A percentile compares a stretch with the other conserved stretches of the same genome.
Evolutionary conservation across 257 asterid species (phyloP).

Genomic region (Schizonepeta tenuifolia): DNA sequence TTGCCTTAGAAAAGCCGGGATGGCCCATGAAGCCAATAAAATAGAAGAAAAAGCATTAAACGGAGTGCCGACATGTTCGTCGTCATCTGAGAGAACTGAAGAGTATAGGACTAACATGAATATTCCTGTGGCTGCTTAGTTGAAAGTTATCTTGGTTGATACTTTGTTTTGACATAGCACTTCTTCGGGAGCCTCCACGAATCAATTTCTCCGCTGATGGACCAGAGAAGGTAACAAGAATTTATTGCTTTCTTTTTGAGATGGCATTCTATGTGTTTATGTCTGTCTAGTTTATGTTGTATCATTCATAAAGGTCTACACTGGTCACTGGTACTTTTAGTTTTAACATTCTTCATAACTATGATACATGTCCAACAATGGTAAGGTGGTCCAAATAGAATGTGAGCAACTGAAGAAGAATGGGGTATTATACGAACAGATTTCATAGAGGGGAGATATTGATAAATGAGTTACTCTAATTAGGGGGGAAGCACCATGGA

Average conservation of each 20-base stretch:
- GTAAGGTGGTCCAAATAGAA: neutral
- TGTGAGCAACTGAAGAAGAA: neutral
- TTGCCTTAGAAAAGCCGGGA: conserved; percentile 92
- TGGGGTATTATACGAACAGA: neutral
- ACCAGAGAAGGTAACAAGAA: conserved; percentile 17
- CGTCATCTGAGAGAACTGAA: conserved; percentile 46
- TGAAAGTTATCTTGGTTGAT: conserved; percentile 6
- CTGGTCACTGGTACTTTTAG: neutral
- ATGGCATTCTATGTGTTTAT: neutral
- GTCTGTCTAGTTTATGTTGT: neutral
- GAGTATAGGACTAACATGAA: conserved; percentile 43
- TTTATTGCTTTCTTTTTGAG: conserved; percentile 8
- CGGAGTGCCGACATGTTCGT: conserved; percentile 32
- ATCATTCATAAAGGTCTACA: neutral
- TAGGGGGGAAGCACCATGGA: neutral
- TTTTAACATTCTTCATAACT: neutral
- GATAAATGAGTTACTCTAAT: neutral
- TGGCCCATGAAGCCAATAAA: conserved; percentile 75
- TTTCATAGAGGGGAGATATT: neutral
- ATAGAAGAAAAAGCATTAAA: conserved; percentile 52
- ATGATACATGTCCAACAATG: neutral
- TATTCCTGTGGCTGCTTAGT: conserved; percentile 61
- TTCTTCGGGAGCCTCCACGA: neutral
- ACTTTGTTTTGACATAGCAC: conserved; percentile 11
- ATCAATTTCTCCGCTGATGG: neutral